These are phyloP conservation scores for Amanita jacksonii DNA, from an alignment of 768 basidiomycete genomes.

Conservation along the genomic window DNA sequence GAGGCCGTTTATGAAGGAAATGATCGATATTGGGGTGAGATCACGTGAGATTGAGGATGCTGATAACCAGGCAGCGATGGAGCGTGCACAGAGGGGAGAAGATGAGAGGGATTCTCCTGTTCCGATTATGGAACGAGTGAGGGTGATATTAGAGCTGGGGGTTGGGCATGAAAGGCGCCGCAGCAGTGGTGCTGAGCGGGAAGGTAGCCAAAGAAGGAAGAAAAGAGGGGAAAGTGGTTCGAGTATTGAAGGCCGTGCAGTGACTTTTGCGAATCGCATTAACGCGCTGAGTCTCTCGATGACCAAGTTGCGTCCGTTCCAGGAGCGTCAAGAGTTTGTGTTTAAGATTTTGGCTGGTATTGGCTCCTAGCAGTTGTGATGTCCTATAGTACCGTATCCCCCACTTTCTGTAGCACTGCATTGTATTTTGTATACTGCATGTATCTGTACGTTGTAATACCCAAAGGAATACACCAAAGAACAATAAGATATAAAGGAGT, in stretches of 20 bases:
- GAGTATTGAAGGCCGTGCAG: slow-evolving; percentile 55
- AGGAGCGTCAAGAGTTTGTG: slow-evolving; percentile 58
- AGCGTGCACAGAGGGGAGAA: slow-evolving; percentile 25
- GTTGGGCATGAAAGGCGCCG: slow-evolving; percentile 39
- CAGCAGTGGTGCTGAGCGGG: too few relatives aligned
- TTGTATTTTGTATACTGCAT: too few relatives aligned
- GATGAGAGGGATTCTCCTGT: slow-evolving; percentile 22
- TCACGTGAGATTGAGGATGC: slow-evolving; percentile 40
- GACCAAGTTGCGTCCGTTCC: slow-evolving; percentile 63
- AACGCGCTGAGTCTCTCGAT: slow-evolving; percentile 66
- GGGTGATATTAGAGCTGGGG: slow-evolving; percentile 47
- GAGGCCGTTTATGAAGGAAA: slow-evolving; percentile 61
- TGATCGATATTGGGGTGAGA: slow-evolving; percentile 42
- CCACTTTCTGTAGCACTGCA: too few relatives aligned
- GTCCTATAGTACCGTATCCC: neutral
- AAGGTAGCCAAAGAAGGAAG: slow-evolving; percentile 36
- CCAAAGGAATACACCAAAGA: too few relatives aligned
- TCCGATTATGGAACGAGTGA: slow-evolving; percentile 52
- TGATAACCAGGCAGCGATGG: slow-evolving; percentile 47
- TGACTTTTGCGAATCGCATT: slow-evolving; percentile 68
- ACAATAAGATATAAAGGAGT: too few relatives aligned
- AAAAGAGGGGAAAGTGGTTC: slow-evolving; percentile 27
- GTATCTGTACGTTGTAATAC: too few relatives aligned
- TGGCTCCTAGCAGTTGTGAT: slow-evolving; percentile 12
- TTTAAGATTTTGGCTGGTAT: slow-evolving; percentile 57